Conservation (phyloP, 805 yeast genomes). For the Metschnikowia gruessii region DNA sequence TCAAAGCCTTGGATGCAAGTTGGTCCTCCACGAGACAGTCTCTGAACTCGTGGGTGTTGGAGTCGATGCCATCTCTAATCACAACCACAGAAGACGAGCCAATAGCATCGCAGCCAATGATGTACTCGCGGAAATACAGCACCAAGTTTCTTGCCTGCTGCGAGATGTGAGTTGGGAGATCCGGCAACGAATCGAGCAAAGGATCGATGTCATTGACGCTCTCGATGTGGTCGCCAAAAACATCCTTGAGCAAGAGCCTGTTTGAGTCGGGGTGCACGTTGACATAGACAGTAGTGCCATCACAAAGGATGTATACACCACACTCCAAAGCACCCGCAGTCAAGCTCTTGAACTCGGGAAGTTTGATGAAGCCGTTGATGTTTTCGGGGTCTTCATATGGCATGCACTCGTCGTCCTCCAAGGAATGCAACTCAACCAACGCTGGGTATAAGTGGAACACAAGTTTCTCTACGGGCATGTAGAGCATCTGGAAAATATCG, state of each 20-base stretch:
- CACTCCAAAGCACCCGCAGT: slow-evolving; percentile 48
- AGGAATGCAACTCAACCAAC: slow-evolving; percentile 65
- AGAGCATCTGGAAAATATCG: slow-evolving; percentile 49
- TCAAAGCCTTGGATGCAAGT: slow-evolving; percentile 17
- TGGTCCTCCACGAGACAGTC: slow-evolving; percentile 71
- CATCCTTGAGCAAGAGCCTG: slow-evolving; percentile 63
- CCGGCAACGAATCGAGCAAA: slow-evolving; percentile 60
- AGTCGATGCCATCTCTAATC: slow-evolving; percentile 64
- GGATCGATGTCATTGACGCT: slow-evolving; percentile 48
- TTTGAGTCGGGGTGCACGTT: slow-evolving; percentile 72
- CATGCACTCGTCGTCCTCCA: slow-evolving; percentile 53
- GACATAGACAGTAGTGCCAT: slow-evolving; percentile 57
- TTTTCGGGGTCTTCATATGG: slow-evolving; percentile 34
- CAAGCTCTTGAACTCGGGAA: slow-evolving; percentile 51
- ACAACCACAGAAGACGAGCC: slow-evolving; percentile 50
- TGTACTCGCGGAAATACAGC: slow-evolving; percentile 42
- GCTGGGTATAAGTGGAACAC: slow-evolving; percentile 76
- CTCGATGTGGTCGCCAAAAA: slow-evolving; percentile 59
- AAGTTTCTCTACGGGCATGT: slow-evolving; percentile 54
- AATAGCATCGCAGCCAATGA: slow-evolving; percentile 28
- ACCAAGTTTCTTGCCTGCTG: slow-evolving; percentile 64
- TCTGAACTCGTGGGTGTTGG: slow-evolving; percentile 49
- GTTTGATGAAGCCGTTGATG: slow-evolving; percentile 41
- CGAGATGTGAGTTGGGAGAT: slow-evolving; percentile 64
- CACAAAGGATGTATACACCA: slow-evolving; percentile 76